phyloP scores from a whole-genome alignment of 768 basidiomycete species.

The Pleurotus tuber-regium region DNA sequence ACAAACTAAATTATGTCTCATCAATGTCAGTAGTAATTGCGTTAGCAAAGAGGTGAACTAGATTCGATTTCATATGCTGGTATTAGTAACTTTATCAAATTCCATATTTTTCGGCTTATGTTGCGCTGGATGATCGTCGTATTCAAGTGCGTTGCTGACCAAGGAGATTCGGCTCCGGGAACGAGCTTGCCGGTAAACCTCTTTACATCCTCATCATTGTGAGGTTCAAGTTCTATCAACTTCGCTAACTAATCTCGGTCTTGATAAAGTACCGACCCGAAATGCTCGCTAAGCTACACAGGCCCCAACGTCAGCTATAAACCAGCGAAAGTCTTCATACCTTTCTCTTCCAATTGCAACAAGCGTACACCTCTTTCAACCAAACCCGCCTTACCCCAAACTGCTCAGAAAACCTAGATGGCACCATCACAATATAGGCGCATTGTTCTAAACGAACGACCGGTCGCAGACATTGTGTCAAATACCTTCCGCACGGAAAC shows the following conservation, averaged over 20 bases:
- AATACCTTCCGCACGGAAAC: conserved; percentile 70
- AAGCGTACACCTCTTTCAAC: no score
- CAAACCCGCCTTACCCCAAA: background rate
- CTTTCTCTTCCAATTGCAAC: background rate
- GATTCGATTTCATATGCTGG: no score
- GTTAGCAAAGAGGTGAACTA: no score
- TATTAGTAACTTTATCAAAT: no score
- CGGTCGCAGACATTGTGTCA: conserved; percentile 61
- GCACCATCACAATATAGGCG: conserved; percentile 46
- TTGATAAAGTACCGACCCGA: background rate
- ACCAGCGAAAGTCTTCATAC: background rate
- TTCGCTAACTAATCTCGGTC: background rate
- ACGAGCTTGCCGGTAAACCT: background rate
- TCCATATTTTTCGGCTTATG: no score
- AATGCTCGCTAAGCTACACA: background rate
- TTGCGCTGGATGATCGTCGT: no score
- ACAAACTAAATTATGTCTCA: no score
- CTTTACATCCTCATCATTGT: background rate
- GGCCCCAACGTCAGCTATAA: background rate
- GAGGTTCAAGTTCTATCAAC: background rate
- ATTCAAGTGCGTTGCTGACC: no score
- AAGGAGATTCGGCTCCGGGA: background rate
- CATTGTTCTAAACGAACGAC: conserved; percentile 77
- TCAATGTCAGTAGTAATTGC: no score
- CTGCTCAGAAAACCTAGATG: background rate